Evolutionary conservation across 2,329 filamentous ascomycete species (phyloP), one percentile per base, ranked within the genome.

Genomic region (Talaromyces marneffei): DNA sequence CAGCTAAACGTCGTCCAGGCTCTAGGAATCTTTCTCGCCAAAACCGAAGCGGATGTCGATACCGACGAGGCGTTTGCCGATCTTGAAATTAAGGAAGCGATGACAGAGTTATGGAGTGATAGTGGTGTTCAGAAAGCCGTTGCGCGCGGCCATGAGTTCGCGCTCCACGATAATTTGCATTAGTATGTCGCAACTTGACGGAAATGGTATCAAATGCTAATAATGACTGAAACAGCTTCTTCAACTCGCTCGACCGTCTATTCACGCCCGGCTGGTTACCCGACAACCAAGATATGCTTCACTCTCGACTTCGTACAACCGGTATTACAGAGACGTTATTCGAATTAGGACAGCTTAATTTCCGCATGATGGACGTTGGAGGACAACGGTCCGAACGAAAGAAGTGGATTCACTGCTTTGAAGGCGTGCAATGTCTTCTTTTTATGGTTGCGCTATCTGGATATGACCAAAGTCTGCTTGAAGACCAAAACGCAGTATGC

Each of bases 361-460:
- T 97, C 78, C 89, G 92, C 70, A 97, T 97, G 92, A 96, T 96
- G 76, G 92, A 96, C 71, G 92, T 96, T 52, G 92, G 92, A 73
- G 92, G 92, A 62, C 92, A 96, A 74, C 83, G 92, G 69, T 96
- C 92, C 29, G 92, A 96, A 77, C 88, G 92, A 65, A 96, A 96
- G 83, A 96, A 96, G 81, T 96, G 92, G 92, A 96, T 96, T 65
- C 92, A 96, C 75, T 94, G 92, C 72, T 96, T 96, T 73, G 92
- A 96, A 74, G 94, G 94, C 66, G 92, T 96, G 65, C 92, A 94
- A 71, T 92, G 91, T 67, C 82, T 97, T 59, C 81, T 97, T 42
- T 97, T 97, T 78, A 84, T 97, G 67, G 93, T 96, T 57, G 92
- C 93, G 53, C 92, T 97, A 68, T 96, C 92, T 66, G 93, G 93